Evolutionary conservation across 495 filamentous ascomycete genomes (phyloP).

Genomic region (Bacidia rubella): DNA sequence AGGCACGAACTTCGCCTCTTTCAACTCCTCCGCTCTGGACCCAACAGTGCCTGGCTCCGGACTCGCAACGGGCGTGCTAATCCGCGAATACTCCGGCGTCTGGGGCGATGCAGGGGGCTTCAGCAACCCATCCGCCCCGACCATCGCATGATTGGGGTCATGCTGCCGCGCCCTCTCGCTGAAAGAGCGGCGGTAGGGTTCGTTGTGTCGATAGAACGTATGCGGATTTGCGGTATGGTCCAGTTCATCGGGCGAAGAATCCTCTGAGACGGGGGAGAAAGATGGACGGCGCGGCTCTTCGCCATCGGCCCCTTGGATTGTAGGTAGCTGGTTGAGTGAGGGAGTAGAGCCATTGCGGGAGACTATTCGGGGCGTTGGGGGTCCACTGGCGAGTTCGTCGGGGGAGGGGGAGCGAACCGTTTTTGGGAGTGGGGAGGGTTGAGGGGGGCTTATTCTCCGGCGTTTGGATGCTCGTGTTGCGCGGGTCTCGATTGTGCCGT

Average conservation of each 20-base stretch:
- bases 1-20: slow-evolving; percentile 25
- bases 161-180: slow-evolving; percentile 1
- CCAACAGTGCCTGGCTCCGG: neutral
- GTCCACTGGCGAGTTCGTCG: slow-evolving; percentile 36
- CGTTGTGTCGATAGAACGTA: slow-evolving; percentile 13
- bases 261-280: slow-evolving; percentile 3
- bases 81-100: slow-evolving; percentile 13
- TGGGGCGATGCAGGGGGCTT: neutral
- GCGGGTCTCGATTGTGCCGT: neutral
- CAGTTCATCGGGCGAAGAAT: slow-evolving; percentile 34
- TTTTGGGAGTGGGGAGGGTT: slow-evolving; percentile 21
- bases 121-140: neutral
- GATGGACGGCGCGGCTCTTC: slow-evolving; percentile 5
- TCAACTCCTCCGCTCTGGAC: slow-evolving; percentile 5
- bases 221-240: slow-evolving; percentile 14
- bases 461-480: slow-evolving; percentile 36
- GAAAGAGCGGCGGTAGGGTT: slow-evolving; percentile 2
- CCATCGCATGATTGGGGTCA: neutral
- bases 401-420: slow-evolving; percentile 36
- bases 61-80: slow-evolving; percentile 15
- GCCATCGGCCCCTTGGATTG: neutral
- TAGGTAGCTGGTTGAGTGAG: slow-evolving; percentile 4
- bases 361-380: slow-evolving; percentile 9
- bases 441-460: slow-evolving; percentile 36
- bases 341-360: slow-evolving; percentile 2